A percentile compares a stretch with the other conserved stretches of the same genome.
These are phyloP conservation scores for Notholithocarpus densiflorus DNA, from an alignment of 306 rosid species.

Conservation along the genomic window DNA sequence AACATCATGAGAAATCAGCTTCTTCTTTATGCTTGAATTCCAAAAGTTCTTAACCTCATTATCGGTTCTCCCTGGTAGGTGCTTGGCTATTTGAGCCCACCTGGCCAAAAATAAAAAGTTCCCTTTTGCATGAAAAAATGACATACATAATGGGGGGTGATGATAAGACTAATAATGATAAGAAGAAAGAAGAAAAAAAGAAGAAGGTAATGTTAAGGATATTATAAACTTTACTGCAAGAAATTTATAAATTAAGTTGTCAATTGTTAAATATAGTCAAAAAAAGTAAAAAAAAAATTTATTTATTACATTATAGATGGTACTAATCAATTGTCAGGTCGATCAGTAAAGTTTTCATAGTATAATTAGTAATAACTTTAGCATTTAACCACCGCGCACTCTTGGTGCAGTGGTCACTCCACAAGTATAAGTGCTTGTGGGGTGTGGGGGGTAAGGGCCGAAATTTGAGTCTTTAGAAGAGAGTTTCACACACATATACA, in stretches of 20 bases:
- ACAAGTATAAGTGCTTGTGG: no score
- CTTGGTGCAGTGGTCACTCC: rapidly evolving
- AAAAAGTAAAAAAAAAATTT: no score
- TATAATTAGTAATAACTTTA: no score
- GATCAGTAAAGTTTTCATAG: no score
- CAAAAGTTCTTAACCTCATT: constrained; percentile 97
- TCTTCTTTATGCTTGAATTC: constrained; percentile 98
- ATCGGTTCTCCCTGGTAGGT: constrained; percentile 97
- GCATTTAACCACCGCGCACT: rapidly evolving
- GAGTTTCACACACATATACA: rapidly evolving
- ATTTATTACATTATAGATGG: no score
- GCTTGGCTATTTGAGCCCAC: constrained; percentile 99
- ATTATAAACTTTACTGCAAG: no score
- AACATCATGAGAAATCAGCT: constrained; percentile 61
- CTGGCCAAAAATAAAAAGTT: constrained; percentile 31
- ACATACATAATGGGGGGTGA: constrained; percentile 1
- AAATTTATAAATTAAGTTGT: no score
- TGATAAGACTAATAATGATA: not conserved
- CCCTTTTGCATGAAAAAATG: constrained; percentile 10
- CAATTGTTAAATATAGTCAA: no score
- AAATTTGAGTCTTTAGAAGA: rapidly evolving
- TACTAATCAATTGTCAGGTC: no score
- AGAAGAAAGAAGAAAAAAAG: not conserved
- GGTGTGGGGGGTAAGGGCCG: rapidly evolving
- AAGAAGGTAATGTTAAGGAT: not conserved